Evolutionary conservation across 352 stramenopile species (phyloP).

Genomic region (Pythium brachiatum): DNA sequence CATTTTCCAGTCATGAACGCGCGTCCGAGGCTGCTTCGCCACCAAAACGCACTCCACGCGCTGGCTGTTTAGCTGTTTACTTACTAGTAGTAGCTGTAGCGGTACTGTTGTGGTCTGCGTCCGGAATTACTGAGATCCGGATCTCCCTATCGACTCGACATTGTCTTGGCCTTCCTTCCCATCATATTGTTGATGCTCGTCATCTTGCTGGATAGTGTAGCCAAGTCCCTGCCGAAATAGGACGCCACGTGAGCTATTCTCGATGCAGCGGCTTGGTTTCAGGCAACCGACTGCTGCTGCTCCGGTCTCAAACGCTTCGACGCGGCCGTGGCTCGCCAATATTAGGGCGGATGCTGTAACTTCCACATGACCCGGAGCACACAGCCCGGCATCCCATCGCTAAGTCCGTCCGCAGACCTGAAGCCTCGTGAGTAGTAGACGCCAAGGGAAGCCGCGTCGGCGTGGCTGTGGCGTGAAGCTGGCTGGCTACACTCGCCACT

Average conservation of each 20-base stretch:
- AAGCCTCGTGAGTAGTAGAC: background rate
- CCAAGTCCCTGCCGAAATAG: background rate
- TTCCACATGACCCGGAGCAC: background rate
- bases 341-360: background rate
- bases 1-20: constrained; percentile 19
- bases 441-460: no score
- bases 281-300: background rate
- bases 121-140: background rate
- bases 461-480: no score
- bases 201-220: background rate
- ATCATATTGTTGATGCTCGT: background rate
- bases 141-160: background rate
- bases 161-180: background rate
- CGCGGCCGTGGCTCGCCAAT: background rate
- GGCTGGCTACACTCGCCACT: no score
- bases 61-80: constrained; percentile 16
- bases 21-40: constrained; percentile 18
- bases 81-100: background rate
- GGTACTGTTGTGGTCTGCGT: no score
- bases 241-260: background rate
- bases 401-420: background rate
- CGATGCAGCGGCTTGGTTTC: background rate
- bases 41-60: constrained; percentile 26
- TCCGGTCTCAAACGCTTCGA: background rate
- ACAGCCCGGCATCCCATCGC: background rate